Evolutionary conservation across 306 rosid species (phyloP), one percentile per base, ranked within the genome.

Genomic region (Rosa chinensis): DNA sequence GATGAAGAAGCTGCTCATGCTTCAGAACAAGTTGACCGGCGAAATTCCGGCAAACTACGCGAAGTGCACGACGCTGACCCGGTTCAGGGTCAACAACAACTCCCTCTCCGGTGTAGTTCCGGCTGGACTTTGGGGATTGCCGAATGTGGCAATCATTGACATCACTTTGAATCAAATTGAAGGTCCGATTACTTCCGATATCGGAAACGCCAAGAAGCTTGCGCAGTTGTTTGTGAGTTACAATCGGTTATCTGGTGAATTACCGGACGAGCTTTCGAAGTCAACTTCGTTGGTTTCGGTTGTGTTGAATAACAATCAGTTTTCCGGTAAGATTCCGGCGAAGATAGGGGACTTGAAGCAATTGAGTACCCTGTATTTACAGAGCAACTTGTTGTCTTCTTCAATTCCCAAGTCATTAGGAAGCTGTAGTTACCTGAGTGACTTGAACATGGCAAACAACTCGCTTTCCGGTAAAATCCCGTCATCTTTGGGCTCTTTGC

Each of bases 11-110:
- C 81, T 95, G 48, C 86, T 93, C 0, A 18, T 89, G 11, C 89
- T 90, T 56, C 90, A 95, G 88, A 95, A 95, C 87, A 95, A 90
- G 0, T 89, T 95, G 80, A 83, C 97, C 14, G 98, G 99, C 4
- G 82, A 80, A 77, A 95, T 95, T 76, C 99, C 99, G 16, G 83
- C 81, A 0, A 90, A 7, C 1, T 95, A 95, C 28, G 90, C 82
- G 0, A 70, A 81, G 49, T 95, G 99, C 81, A 48, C 12, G 17
- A 84, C 85, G 8, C 16, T 95, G 44, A n/a, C 1, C 2, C 80
- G 99, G 4, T 86, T 95, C 66, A 87, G 99, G 70, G 98, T 95
- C 6, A 88, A 83, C 73, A 12, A 82, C 11, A 95, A 95, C 86
- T 93, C 87, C 2, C 98, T 96, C 71, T 77, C 92, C 4, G 99